A percentile compares a stretch with the other conserved stretches of the same genome.
Conservation (phyloP, 2,329 filamentous ascomycete genomes). For the Penicillium corylophilum region DNA sequence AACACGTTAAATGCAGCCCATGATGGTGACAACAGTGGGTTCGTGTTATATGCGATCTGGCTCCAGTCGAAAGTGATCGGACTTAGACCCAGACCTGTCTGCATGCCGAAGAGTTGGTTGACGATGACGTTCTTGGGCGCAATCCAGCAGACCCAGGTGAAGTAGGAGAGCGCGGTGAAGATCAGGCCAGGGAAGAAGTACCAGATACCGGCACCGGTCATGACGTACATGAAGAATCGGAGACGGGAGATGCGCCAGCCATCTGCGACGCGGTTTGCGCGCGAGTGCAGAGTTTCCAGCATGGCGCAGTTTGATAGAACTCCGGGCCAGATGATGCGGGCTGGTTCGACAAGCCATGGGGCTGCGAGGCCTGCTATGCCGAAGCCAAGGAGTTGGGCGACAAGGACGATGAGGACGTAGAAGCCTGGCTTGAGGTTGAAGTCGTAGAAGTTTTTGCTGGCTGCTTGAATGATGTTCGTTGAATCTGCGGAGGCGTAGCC, state of each 20-base stretch:
- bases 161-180: slow-evolving; percentile 50
- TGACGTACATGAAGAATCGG: slow-evolving; percentile 40
- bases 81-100: slow-evolving; percentile 31
- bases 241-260: slow-evolving; percentile 42
- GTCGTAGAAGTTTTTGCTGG: slow-evolving; percentile 40
- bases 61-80: slow-evolving; percentile 38
- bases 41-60: slow-evolving; percentile 35
- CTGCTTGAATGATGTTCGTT: slow-evolving; percentile 49
- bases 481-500: slow-evolving; percentile 47
- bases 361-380: slow-evolving; percentile 41
- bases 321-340: slow-evolving; percentile 42
- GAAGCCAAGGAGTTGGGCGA: slow-evolving; percentile 42
- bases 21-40: slow-evolving; percentile 36
- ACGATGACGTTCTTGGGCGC: slow-evolving; percentile 48
- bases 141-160: slow-evolving; percentile 52
- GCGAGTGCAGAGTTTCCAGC: slow-evolving; percentile 39
- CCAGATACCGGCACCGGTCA: slow-evolving; percentile 34
- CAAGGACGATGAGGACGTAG: slow-evolving; percentile 39
- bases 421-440: slow-evolving; percentile 42
- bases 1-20: slow-evolving; percentile 43
- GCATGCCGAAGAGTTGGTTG: slow-evolving; percentile 48
- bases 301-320: slow-evolving; percentile 41
- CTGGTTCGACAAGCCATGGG: slow-evolving; percentile 41
- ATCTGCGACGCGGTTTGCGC: slow-evolving; percentile 37
- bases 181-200: slow-evolving; percentile 57